phyloP scores from a whole-genome alignment of 2,329 filamentous ascomycete genomes.

The Rhinocladiella similis region DNA sequence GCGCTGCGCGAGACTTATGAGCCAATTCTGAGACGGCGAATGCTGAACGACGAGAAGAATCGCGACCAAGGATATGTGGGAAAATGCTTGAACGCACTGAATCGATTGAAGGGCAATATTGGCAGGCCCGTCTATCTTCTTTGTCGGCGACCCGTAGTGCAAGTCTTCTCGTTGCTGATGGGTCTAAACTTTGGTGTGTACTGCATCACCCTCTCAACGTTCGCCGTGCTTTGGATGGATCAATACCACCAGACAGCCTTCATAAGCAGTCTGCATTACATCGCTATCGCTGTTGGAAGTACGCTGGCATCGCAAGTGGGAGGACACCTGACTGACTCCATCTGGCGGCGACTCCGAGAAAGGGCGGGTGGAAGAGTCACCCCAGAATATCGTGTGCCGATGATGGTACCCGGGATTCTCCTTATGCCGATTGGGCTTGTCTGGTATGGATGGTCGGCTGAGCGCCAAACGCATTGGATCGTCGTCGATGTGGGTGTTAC shows the following conservation, averaged over 20 bases:
- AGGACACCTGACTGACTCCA: conserved; percentile 25
- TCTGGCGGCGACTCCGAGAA: no score
- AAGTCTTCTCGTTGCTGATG: conserved; percentile 49
- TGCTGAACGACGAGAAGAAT: no score
- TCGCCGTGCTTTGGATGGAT: conserved; percentile 52
- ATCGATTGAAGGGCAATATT: no score
- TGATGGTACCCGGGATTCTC: conserved; percentile 50
- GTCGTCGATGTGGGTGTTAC: conserved; percentile 29
- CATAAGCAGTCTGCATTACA: conserved; percentile 57
- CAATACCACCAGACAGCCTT: conserved; percentile 51
- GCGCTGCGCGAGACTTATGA: no score
- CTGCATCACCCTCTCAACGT: conserved; percentile 59
- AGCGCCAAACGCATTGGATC: conserved; percentile 30
- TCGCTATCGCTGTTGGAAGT: conserved; percentile 57
- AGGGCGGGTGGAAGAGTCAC: no score
- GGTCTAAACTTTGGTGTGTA: conserved; percentile 45
- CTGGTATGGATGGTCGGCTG: conserved; percentile 31
- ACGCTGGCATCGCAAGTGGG: conserved; percentile 48
- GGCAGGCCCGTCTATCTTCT: no score
- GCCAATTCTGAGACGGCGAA: no score
- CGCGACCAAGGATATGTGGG: no score
- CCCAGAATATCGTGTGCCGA: conserved; percentile 57
- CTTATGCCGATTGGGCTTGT: conserved; percentile 40
- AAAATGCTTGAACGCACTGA: no score
- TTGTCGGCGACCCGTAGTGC: conserved; percentile 47